Percentiles rank a stretch among this genome's conserved stretches.
Evolutionary conservation across 768 basidiomycete genomes (phyloP).

Genomic region (Ramaria sp.): DNA sequence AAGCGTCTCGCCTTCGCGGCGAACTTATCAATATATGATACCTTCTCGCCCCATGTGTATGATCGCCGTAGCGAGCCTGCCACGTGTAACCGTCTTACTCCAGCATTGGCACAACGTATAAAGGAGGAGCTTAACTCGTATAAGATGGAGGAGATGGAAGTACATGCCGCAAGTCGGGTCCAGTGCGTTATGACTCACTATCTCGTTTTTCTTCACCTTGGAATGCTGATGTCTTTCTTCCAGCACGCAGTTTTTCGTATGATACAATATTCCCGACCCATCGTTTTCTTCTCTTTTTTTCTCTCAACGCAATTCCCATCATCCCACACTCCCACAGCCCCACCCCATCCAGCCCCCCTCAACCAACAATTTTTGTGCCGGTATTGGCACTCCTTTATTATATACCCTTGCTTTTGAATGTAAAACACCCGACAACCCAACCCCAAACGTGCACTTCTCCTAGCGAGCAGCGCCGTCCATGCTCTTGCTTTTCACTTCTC

Average conservation of each 20-base stretch:
- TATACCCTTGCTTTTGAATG: slow-evolving; percentile 1
- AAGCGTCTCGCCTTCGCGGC: slow-evolving; percentile 83
- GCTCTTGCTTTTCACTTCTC: not conserved
- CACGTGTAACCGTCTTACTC: slow-evolving; percentile 94
- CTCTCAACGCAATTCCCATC: slow-evolving; percentile 1
- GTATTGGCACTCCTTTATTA: not conserved
- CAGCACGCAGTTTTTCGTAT: slow-evolving; percentile 87
- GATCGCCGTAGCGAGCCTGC: slow-evolving; percentile 93
- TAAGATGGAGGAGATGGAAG: slow-evolving; percentile 99
- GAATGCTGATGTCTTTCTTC: slow-evolving; percentile 6
- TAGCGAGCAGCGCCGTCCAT: not conserved
- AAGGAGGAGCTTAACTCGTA: slow-evolving; percentile 98
- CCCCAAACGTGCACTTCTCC: not conserved
- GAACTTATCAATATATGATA: slow-evolving; percentile 91
- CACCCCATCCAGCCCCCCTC: not conserved
- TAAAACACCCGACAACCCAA: not conserved
- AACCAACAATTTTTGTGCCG: not conserved
- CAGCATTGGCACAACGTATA: slow-evolving; percentile 88
- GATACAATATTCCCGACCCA: slow-evolving; percentile 18
- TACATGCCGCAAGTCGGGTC: slow-evolving; percentile 85
- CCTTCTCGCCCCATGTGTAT: slow-evolving; percentile 86
- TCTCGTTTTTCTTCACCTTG: not conserved
- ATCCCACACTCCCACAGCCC: not conserved
- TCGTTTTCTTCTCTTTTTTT: not conserved
- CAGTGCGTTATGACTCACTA: slow-evolving; percentile 45